These are phyloP conservation scores for Eremochloa ophiuroides DNA, from an alignment of 176 grass and related monocot species.

Conservation along the genomic window DNA sequence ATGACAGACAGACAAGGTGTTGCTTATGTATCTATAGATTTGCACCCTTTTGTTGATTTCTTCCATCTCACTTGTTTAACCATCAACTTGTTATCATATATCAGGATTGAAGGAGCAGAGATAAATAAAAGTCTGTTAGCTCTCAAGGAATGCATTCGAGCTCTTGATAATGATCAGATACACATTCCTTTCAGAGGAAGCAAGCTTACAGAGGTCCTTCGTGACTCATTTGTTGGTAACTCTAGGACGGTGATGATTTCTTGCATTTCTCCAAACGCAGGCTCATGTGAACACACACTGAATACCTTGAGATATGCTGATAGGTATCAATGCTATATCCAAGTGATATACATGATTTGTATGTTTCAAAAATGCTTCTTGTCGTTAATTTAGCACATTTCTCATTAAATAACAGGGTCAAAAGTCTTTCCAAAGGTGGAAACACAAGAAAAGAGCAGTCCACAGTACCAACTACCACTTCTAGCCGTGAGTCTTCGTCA, in stretches of 20 bases:
- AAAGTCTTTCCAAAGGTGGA: slow-evolving; percentile 93
- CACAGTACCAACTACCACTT: slow-evolving; percentile 37
- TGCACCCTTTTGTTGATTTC: neutral
- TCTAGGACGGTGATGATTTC: slow-evolving; percentile 97
- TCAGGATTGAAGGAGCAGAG: slow-evolving; percentile 96
- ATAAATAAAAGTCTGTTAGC: slow-evolving; percentile 98
- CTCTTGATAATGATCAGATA: slow-evolving; percentile 97
- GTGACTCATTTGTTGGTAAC: slow-evolving; percentile 98
- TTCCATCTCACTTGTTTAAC: neutral
- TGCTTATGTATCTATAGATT: neutral
- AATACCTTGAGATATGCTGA: slow-evolving; percentile 99
- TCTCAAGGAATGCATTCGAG: slow-evolving; percentile 96
- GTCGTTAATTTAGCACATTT: slow-evolving; percentile 4
- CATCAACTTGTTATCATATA: slow-evolving; percentile 24
- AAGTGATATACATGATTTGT: neutral
- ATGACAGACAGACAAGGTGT: slow-evolving; percentile 91
- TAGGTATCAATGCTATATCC: slow-evolving; percentile 43
- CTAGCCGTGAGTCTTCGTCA: slow-evolving; percentile 49
- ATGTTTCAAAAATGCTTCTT: slow-evolving; percentile 19
- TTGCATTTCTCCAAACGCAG: slow-evolving; percentile 96
- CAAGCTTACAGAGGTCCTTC: slow-evolving; percentile 97
- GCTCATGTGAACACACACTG: slow-evolving; percentile 96
- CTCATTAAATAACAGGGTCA: slow-evolving; percentile 78
- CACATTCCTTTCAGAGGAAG: slow-evolving; percentile 99
- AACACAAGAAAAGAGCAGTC: slow-evolving; percentile 82